Base-by-base conservation (phyloP, 2,329 filamentous ascomycete genomes). In the Cadophora malorum region DNA sequence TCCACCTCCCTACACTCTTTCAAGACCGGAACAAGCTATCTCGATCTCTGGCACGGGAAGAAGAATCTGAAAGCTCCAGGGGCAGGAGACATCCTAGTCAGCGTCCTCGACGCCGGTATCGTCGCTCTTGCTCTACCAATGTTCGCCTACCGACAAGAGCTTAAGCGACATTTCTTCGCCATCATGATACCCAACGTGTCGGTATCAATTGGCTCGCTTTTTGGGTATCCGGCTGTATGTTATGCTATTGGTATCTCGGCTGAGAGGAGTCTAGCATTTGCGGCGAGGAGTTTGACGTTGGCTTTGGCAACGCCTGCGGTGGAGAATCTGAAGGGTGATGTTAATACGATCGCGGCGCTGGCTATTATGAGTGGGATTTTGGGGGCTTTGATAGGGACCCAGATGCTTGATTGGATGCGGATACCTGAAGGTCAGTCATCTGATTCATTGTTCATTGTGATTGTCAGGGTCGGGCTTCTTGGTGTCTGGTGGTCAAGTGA, bases 291-390 rank as follows among this genome's bases (percentile, higher is more conserved):
- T 70, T 73, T 89, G 68, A 89, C 87, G 1, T 81, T 89, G 3
- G 87, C 87, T 3, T 80, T 90, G n/a, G 87, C 86, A 0, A 83
- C 81, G 2, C 86, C 86, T 0, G 85, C 87, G 0, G 83, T 84
- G 1, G 78, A 79, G 58, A 89, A 88, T 71, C 77, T 89, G 0
- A 84, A 84, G 12, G 87, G 86, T 4, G 87, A 89, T 70, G 63
- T 80, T 12, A 85, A 85, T 67, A 84, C 86, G 0, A 83, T 84
- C 0, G 85, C 86, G 0, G 85, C 86, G 0, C 73, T 89, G 56
- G 85, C 85, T 6, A 86, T 89, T 55, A 82, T 87, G 78, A 87
- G 84, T 63, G 87, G 87, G 0, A 87, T 89, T 19, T 71, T 86
- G 7, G 87, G 87, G 0, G 86, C 85, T 3, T 76, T 90, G 8